A percentile compares a stretch with the other conserved stretches of the same genome.
phyloP scores from a whole-genome alignment of 352 stramenopile genomes.

The Phytophthora lateralis region DNA sequence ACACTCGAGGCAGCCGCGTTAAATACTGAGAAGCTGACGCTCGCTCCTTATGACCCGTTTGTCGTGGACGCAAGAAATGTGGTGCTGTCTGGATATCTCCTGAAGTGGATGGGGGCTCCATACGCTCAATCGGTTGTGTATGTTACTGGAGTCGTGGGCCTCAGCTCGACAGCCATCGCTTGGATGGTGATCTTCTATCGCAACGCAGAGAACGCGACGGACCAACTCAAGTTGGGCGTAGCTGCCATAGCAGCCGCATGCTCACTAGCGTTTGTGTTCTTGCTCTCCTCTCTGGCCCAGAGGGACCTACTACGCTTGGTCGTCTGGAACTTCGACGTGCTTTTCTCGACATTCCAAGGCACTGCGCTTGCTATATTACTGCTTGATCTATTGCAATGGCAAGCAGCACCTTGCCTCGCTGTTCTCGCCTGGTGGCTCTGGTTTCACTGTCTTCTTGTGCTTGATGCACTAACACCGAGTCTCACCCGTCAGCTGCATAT shows the following conservation, averaged over 20 bases:
- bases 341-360: constrained; percentile 32
- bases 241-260: neutral
- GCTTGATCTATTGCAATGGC: constrained; percentile 42
- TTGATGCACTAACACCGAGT: constrained; percentile 52
- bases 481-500: constrained; percentile 14
- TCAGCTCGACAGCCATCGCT: constrained; percentile 9
- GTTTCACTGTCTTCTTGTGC: constrained; percentile 52
- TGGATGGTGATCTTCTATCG: constrained; percentile 15
- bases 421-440: constrained; percentile 51
- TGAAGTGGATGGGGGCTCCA: constrained; percentile 3
- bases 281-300: constrained; percentile 9
- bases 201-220: neutral
- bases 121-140: constrained; percentile 2
- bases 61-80: constrained; percentile 13
- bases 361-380: constrained; percentile 29
- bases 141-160: constrained; percentile 7
- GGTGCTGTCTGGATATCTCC: neutral
- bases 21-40: constrained; percentile 5
- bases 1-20: neutral
- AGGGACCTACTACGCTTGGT: constrained; percentile 24
- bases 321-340: constrained; percentile 29
- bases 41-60: constrained; percentile 14
- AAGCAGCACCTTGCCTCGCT: constrained; percentile 28
- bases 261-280: constrained; percentile 16
- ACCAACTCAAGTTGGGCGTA: constrained; percentile 7